Evolutionary conservation across 495 filamentous ascomycete genomes (phyloP).

Genomic region (Tuber umbilicatum): DNA sequence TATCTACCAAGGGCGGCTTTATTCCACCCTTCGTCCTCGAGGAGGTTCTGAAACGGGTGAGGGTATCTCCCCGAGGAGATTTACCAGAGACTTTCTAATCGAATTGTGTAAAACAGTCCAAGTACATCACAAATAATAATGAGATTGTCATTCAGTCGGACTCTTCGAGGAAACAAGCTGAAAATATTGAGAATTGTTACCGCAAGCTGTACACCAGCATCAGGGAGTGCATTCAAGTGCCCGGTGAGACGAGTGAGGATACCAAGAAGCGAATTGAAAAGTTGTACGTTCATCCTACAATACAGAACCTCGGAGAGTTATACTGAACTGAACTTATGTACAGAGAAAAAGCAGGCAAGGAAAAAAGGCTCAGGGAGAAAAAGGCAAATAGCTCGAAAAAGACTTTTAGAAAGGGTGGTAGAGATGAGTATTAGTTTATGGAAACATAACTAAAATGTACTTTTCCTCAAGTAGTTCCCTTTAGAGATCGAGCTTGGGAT

Average conservation of each 20-base stretch:
- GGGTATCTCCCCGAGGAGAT: conserved; percentile 40
- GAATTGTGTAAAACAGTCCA: conserved; percentile 46
- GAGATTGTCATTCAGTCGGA: conserved; percentile 63
- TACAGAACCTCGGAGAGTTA: background rate
- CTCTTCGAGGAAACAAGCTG: conserved; percentile 56
- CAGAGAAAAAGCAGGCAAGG: conserved; percentile 67
- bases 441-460: background rate
- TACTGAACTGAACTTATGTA: conserved; percentile 18
- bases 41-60: conserved; percentile 58
- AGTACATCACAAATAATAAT: conserved; percentile 47
- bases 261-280: conserved; percentile 55
- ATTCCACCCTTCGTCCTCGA: conserved; percentile 65
- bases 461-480: background rate
- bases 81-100: conserved; percentile 52
- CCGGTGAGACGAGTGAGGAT: conserved; percentile 58
- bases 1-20: conserved; percentile 51
- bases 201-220: conserved; percentile 57
- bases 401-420: conserved; percentile 53
- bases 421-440: conserved; percentile 29
- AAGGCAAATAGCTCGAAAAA: conserved; percentile 79
- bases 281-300: conserved; percentile 52
- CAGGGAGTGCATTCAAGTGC: conserved; percentile 52
- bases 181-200: conserved; percentile 61
- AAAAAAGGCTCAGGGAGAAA: conserved; percentile 64
- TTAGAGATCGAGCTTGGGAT: background rate